phyloP scores from a whole-genome alignment of 169 alveolate genomes.

The Plasmodium malariae region DNA sequence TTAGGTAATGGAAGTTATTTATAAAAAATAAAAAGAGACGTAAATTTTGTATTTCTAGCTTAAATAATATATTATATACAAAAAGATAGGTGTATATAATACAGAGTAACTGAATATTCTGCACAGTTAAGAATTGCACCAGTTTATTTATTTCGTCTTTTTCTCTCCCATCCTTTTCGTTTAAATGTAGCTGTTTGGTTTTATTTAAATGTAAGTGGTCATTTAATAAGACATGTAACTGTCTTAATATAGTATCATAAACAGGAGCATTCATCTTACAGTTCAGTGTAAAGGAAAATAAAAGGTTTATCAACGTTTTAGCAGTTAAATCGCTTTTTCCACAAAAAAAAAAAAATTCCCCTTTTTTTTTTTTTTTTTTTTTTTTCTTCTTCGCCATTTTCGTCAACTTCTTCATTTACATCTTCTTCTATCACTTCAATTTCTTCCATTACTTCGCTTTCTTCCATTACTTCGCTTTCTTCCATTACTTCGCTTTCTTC shows the following conservation, averaged over 20 bases:
- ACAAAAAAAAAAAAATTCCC: not conserved
- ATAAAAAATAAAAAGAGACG: conserved; percentile 18
- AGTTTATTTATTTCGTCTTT: conserved; percentile 10
- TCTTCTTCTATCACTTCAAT: not conserved
- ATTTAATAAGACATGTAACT: not conserved
- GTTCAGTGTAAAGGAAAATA: conserved; percentile 38
- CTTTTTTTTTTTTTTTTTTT: not conserved
- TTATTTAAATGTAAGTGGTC: not conserved
- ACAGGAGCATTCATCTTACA: not conserved
- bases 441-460: not conserved
- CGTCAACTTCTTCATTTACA: not conserved
- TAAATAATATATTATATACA: conserved; percentile 26
- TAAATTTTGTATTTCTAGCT: conserved; percentile 3
- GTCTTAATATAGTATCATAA: conserved; percentile 1
- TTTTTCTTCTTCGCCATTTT: not conserved
- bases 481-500: not conserved
- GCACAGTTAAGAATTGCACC: conserved; percentile 9
- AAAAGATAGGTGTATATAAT: conserved; percentile 30
- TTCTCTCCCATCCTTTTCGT: not conserved
- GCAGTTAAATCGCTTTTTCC: conserved; percentile 4
- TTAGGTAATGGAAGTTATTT: conserved; percentile 23
- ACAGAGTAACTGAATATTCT: conserved; percentile 51
- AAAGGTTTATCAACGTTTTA: conserved; percentile 17
- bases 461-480: not conserved
- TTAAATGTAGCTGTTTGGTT: not conserved